Evolutionary conservation across 2,329 filamentous ascomycete genomes (phyloP).

Genomic region (Epichloe amarillans): DNA sequence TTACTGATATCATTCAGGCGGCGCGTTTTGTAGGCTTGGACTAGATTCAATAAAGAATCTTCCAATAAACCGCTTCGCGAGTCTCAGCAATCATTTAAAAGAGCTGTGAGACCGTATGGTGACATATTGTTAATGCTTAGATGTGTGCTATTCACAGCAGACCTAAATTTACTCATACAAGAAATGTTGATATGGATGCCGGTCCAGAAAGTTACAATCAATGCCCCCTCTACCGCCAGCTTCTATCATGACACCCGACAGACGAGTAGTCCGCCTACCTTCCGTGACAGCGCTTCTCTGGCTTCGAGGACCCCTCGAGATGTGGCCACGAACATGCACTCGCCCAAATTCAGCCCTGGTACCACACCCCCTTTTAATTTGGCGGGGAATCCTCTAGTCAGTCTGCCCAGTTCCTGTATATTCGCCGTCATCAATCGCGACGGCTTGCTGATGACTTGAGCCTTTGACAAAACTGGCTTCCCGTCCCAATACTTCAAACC

Average conservation of each 20-base stretch:
- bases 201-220: too few relatives aligned
- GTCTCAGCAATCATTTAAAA: not conserved
- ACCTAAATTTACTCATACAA: too few relatives aligned
- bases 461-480: conserved; percentile 58
- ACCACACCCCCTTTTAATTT: conserved; percentile 47
- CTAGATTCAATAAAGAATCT: not conserved
- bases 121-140: not conserved
- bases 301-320: conserved; percentile 67
- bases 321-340: conserved; percentile 70
- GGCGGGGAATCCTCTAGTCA: conserved; percentile 54
- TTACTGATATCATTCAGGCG: not conserved
- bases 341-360: conserved; percentile 63
- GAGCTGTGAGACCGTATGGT: not conserved
- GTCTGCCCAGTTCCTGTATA: conserved; percentile 43
- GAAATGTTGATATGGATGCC: too few relatives aligned
- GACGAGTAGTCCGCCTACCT: conserved; percentile 66
- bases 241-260: conserved; percentile 48
- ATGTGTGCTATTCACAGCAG: not conserved
- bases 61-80: not conserved
- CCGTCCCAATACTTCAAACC: conserved; percentile 84
- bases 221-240: too few relatives aligned
- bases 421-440: conserved; percentile 58
- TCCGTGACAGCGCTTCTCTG: conserved; percentile 68
- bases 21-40: not conserved
- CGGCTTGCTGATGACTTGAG: conserved; percentile 58